Percentiles rank a stretch among this genome's conserved stretches.
Conservation (phyloP, 305 asterid species). For the Withania somnifera region DNA sequence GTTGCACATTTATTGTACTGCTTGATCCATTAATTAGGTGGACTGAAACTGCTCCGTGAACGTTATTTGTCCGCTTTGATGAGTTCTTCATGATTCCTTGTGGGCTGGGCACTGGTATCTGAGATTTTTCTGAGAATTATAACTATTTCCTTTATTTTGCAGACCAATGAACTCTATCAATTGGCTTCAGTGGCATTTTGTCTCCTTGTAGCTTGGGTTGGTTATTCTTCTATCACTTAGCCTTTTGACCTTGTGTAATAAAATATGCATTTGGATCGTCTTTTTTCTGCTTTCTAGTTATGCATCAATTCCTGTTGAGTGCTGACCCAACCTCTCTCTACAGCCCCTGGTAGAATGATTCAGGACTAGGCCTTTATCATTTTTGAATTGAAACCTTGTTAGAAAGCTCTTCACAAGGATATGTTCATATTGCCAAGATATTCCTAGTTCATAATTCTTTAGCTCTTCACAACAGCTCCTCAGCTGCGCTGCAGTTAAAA, state of each 20-base stretch:
- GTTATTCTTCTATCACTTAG: constrained; percentile 24
- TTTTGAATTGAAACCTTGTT: not conserved
- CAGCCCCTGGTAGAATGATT: not conserved
- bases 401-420: not conserved
- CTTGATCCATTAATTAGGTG: not conserved
- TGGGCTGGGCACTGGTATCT: not conserved
- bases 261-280: not conserved
- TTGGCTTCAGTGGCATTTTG: constrained; percentile 97
- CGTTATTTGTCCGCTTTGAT: not conserved
- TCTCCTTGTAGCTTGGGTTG: constrained; percentile 96
- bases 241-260: not conserved
- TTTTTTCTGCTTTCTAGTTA: not conserved
- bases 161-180: constrained; percentile 98
- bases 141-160: constrained; percentile 18
- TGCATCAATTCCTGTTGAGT: not conserved
- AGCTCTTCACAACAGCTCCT: not conserved
- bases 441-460: not conserved
- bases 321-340: not conserved
- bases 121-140: not conserved
- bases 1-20: not conserved
- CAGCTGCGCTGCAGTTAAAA: not conserved
- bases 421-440: not conserved
- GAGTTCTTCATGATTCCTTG: not conserved
- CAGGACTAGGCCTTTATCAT: not conserved
- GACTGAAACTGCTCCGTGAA: not conserved